These are phyloP conservation scores for Phytophthora tentaculata DNA, from an alignment of 352 stramenopile genomes.

Conservation along the genomic window DNA sequence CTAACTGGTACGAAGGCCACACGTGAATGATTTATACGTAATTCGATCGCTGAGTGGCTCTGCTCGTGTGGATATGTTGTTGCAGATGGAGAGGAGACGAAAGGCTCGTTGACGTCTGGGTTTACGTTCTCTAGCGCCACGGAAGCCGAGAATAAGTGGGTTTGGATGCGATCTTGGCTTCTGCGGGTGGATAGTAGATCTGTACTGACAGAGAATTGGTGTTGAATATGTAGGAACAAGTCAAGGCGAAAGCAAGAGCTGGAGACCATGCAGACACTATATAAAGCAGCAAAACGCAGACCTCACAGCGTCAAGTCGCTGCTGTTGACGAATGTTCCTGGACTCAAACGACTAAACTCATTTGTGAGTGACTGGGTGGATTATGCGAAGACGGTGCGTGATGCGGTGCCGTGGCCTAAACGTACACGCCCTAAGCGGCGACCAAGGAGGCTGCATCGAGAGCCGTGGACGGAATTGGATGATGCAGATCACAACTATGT, in stretches of 20 bases:
- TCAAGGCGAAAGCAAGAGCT: slow-evolving; percentile 54
- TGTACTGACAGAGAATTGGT: background rate
- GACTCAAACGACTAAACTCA: slow-evolving; percentile 41
- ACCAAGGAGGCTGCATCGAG: slow-evolving; percentile 27
- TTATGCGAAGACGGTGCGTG: slow-evolving; percentile 26
- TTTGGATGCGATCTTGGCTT: background rate
- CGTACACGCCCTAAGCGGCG: slow-evolving; percentile 29
- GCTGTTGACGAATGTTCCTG: slow-evolving; percentile 45
- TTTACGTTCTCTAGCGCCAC: slow-evolving; percentile 50
- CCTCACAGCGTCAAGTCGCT: slow-evolving; percentile 48
- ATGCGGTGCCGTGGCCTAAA: slow-evolving; percentile 23
- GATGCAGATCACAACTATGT: slow-evolving; percentile 56
- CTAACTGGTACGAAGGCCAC: slow-evolving; percentile 32
- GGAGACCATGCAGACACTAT: slow-evolving; percentile 51
- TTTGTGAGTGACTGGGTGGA: slow-evolving; percentile 42
- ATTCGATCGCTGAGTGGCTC: background rate
- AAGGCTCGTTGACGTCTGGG: slow-evolving; percentile 34
- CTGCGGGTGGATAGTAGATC: background rate
- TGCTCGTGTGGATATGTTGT: background rate
- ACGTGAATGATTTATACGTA: too few relatives aligned
- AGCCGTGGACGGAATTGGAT: slow-evolving; percentile 51
- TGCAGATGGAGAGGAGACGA: slow-evolving; percentile 25
- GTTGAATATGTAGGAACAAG: slow-evolving; percentile 25
- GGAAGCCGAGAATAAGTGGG: slow-evolving; percentile 41
- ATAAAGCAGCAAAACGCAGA: slow-evolving; percentile 45